Base-by-base conservation (phyloP, 108 stramenopile genomes). In the Discostella pseudostelligera region DNA sequence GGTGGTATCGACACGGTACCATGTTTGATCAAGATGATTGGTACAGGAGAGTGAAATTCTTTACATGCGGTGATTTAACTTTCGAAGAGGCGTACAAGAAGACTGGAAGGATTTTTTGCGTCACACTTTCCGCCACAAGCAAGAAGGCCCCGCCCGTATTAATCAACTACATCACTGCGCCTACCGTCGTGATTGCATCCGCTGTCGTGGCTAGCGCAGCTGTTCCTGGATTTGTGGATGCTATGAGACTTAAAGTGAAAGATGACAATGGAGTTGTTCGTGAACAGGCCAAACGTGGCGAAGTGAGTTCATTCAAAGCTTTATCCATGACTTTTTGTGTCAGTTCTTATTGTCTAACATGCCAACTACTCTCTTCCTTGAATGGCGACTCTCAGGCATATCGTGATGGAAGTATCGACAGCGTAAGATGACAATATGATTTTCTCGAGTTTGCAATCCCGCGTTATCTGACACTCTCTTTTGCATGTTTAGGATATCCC, bases 71-170 rank as follows among this genome's bases (percentile, higher is more conserved):
- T 14, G 75, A 94, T 45, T 87, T 89, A 80, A 99, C 98, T 0
- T 98, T 99, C 66, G 84, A 87, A 48, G 96, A 99, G 83, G 97
- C 99, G 0, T 99, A 96, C 81, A 88, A 84, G 58, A 92, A 96
- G 59, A 98, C 97, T 10, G 97, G 97, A 6, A 87, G 97, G 4
- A 84, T 97, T 32, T 84, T 99, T 47, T 97, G 97, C 81, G 97
- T 99, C 64, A 97, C 97, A 3, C 86, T 98, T 1, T 84, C 95
- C 13, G 88, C 96, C 8, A 93, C 87, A 7, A 87, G 88, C 20
- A 90, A 93, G 76, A 89, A 90, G 66, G 91, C 92, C 8, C 90
- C 93, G 1, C 96, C 98, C 2, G 86, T 96, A 8, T 75, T 99
- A 9, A 75, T 98, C 20, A 99, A 97, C 74, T 89, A 98, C 71